Conservation (phyloP, 108 stramenopile genomes). For the Epipyxis sp. region DNA sequence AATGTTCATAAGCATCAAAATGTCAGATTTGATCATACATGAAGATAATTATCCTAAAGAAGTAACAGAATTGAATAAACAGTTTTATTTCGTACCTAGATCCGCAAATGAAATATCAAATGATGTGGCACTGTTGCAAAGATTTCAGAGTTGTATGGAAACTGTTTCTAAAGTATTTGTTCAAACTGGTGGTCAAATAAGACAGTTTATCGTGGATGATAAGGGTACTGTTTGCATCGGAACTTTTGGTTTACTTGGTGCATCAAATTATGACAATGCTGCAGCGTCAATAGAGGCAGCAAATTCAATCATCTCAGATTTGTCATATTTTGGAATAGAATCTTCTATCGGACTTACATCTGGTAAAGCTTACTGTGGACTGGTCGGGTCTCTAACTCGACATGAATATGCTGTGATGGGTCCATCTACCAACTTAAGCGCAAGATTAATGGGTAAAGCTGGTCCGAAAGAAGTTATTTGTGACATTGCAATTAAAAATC, state of each 20-base stretch:
- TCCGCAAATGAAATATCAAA: neutral
- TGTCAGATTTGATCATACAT: neutral
- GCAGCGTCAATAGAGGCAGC: conserved; percentile 49
- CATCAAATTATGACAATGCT: conserved; percentile 52
- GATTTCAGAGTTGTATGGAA: neutral
- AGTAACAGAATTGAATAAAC: neutral
- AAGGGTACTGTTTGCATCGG: conserved; percentile 62
- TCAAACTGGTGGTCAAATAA: conserved; percentile 42
- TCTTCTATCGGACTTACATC: too few relatives aligned
- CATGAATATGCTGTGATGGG: too few relatives aligned
- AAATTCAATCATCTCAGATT: too few relatives aligned
- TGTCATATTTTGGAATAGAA: too few relatives aligned
- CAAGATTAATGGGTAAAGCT: too few relatives aligned
- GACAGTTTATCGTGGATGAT: too few relatives aligned
- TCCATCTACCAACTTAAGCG: too few relatives aligned
- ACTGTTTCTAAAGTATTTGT: conserved; percentile 50
- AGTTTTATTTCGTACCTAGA: neutral
- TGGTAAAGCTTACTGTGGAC: too few relatives aligned
- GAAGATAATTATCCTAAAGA: neutral
- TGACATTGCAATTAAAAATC: too few relatives aligned
- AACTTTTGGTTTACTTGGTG: conserved; percentile 58
- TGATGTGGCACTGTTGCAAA: neutral
- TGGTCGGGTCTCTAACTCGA: too few relatives aligned
- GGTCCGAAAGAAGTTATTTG: too few relatives aligned
- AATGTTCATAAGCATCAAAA: conserved; percentile 51